phyloP scores from a whole-genome alignment of 2,329 filamentous ascomycete species.

The Cyphellophora europaea region DNA sequence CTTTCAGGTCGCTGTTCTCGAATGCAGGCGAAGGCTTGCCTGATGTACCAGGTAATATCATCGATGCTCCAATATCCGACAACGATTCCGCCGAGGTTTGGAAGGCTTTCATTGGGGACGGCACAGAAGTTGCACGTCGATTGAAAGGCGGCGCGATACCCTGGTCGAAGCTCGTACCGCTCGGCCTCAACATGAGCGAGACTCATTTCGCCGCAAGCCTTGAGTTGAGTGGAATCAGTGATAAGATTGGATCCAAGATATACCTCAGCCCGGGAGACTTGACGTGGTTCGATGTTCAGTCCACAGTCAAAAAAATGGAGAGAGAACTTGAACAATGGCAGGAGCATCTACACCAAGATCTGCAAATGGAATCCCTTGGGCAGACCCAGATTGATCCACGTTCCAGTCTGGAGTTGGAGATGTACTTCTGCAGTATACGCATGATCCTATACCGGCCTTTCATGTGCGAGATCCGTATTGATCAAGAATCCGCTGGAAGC shows the following conservation, averaged over 20 bases:
- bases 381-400: constrained; percentile 8
- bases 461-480: constrained; percentile 19
- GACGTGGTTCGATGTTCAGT: constrained; percentile 11
- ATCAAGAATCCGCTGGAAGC: constrained; percentile 15
- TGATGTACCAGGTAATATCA: too few relatives aligned
- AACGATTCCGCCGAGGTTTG: too few relatives aligned
- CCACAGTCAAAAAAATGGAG: constrained; percentile 10
- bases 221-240: constrained; percentile 10
- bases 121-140: too few relatives aligned
- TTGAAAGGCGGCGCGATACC: constrained; percentile 8
- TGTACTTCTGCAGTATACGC: constrained; percentile 20
- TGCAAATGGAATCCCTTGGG: constrained; percentile 8
- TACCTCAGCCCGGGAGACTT: constrained; percentile 8
- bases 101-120: too few relatives aligned
- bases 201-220: constrained; percentile 9
- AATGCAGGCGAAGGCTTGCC: too few relatives aligned
- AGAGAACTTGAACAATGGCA: constrained; percentile 10
- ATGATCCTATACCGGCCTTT: constrained; percentile 22
- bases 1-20: too few relatives aligned
- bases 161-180: constrained; percentile 9
- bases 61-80: too few relatives aligned
- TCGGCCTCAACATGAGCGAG: constrained; percentile 5
- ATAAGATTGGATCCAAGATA: constrained; percentile 9
- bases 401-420: constrained; percentile 15
- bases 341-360: constrained; percentile 7